phyloP scores from a whole-genome alignment of 2,329 filamentous ascomycete species.

The Podosphaera fusca region DNA sequence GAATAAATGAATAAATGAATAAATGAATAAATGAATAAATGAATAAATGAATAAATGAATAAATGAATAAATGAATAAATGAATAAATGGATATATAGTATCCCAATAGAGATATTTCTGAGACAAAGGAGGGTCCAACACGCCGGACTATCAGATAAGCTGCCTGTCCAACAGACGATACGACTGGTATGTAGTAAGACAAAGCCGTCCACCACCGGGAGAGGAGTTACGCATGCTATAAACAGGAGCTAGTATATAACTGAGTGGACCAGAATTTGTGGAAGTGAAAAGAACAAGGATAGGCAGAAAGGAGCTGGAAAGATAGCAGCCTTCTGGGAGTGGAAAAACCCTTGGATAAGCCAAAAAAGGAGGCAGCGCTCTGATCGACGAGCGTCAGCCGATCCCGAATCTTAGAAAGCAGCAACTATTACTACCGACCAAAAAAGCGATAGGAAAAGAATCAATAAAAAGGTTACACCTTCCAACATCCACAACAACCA shows the following conservation, averaged over 20 bases:
- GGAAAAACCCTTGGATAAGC: too few species aligned
- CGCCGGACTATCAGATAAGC: too few species aligned
- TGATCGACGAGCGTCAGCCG: background rate
- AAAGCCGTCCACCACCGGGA: background rate
- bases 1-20: too few species aligned
- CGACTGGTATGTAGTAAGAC: background rate
- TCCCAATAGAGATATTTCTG: too few species aligned
- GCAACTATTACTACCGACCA: background rate
- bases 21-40: too few species aligned
- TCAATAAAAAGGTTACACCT: background rate
- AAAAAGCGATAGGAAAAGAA: background rate
- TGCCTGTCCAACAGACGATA: background rate
- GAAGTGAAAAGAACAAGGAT: background rate
- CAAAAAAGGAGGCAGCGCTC: background rate
- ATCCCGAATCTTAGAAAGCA: background rate
- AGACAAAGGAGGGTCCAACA: too few species aligned
- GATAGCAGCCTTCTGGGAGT: too few species aligned
- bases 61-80: too few species aligned
- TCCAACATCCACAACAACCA: background rate
- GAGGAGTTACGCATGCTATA: background rate
- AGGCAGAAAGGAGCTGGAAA: too few species aligned
- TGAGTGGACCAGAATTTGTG: background rate
- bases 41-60: too few species aligned
- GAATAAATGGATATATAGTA: too few species aligned
- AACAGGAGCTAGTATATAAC: background rate